Evolutionary conservation across 495 filamentous ascomycete genomes (phyloP), one percentile per base, ranked within the genome.

Genomic region (Aspergillus diversus): DNA sequence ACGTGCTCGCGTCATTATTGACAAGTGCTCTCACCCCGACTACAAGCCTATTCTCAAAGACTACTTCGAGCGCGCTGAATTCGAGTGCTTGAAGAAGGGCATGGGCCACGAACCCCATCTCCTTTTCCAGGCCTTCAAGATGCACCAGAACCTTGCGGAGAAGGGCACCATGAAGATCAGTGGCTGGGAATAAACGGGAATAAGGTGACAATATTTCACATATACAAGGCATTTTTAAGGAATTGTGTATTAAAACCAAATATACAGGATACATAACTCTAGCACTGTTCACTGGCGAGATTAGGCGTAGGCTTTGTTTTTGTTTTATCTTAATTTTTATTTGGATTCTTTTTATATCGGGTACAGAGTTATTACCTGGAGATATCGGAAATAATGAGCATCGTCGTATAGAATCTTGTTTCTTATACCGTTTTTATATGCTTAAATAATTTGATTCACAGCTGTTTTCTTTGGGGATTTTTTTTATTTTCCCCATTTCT

Each of bases 81-180:
- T 83, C 68, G 90, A 95, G 78, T 96, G 92, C 72, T 71, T 96
- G 74, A 85, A 82, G 74, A 94, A 92, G 85, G 92, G 92, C 39
- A 90, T 89, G 91, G 92, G 90, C 47, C 92, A 95, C 75, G 92
- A 96, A 81, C 92, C 92, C 31, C 92, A 96, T 72, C 77, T 95
- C 75, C 77, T 97, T 50, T 93, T 85, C 78, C 87, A 95, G 75
- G 79, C 84, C 16, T 96, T 96, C 76, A 90, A 95, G 73, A 92
- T 96, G 92, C 92, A 96, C 76, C 86, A 89, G 80, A 89, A 90
- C 58, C 76, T 97, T 57, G 75, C 86, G 63, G 86, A 90, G 79
- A 86, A 92, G 71, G 92, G 92, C 21, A 94, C 90, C 63, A 96
- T 96, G 93, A 89, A 87, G 77, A 88, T 92, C 62, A 71, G 77